Conservation (phyloP, 2,329 filamentous ascomycete genomes). For the Fusarium praegraminearum region DNA sequence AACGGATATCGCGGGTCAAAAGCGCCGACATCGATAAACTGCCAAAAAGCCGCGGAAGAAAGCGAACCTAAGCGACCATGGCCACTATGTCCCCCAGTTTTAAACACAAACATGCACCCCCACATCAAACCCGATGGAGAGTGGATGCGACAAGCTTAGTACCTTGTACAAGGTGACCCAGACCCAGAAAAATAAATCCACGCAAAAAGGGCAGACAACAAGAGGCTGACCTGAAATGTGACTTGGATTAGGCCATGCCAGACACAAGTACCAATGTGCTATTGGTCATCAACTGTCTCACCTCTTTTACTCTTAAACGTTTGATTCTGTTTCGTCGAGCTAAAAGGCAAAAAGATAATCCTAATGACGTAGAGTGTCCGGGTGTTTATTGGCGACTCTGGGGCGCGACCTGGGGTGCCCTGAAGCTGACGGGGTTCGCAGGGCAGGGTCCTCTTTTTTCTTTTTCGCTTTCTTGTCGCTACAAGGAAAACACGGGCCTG, state of each 20-base stretch:
- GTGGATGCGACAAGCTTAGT: slow-evolving; percentile 21
- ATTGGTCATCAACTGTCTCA: slow-evolving; percentile 43
- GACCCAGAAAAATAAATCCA: slow-evolving; percentile 2
- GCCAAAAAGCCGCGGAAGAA: slow-evolving; percentile 32
- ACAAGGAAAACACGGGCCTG: slow-evolving; percentile 33
- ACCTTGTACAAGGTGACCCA: no score
- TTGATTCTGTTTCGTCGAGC: slow-evolving; percentile 19
- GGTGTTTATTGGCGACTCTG: slow-evolving; percentile 37
- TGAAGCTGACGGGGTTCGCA: slow-evolving; percentile 30
- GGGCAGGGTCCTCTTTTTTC: slow-evolving; percentile 11
- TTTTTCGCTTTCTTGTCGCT: slow-evolving; percentile 4
- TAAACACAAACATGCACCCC: slow-evolving; percentile 38
- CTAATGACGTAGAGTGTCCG: slow-evolving; percentile 44
- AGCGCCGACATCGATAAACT: slow-evolving; percentile 27
- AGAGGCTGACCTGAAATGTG: slow-evolving; percentile 8
- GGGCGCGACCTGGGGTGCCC: slow-evolving; percentile 41
- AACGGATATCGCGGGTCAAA: slow-evolving; percentile 32
- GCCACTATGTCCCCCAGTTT: slow-evolving; percentile 28
- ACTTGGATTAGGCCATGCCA: neutral
- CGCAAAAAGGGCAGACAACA: slow-evolving; percentile 14
- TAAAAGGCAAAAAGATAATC: slow-evolving; percentile 24
- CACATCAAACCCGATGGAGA: slow-evolving; percentile 45
- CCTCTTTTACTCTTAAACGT: slow-evolving; percentile 29
- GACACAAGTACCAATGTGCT: neutral
- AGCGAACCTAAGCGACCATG: slow-evolving; percentile 6